Conservation (phyloP, 371 early-diverging fungal genomes). For the Capillidium heterosporum region DNA sequence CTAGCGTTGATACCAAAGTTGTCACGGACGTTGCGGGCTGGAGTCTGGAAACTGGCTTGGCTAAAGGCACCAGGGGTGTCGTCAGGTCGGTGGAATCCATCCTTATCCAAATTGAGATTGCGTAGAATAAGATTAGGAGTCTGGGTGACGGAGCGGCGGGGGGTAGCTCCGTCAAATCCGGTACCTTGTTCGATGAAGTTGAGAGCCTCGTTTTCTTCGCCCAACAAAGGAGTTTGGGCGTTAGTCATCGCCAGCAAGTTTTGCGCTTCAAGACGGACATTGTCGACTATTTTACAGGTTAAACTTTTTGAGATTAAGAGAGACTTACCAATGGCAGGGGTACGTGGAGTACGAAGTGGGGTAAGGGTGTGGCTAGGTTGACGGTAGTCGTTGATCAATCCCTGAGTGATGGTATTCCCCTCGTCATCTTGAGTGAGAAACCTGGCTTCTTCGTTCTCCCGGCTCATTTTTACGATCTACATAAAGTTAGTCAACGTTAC, state of each 20-base stretch:
- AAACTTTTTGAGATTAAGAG: neutral
- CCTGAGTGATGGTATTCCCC: conserved; percentile 7
- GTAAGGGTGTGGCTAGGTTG: neutral
- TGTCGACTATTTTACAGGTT: conserved; percentile 22
- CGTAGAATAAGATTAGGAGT: conserved; percentile 77
- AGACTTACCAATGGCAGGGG: conserved; percentile 33
- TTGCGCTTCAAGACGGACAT: conserved; percentile 59
- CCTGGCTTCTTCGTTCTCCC: conserved; percentile 57
- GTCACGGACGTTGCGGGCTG: conserved; percentile 17
- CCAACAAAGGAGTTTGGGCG: conserved; percentile 78
- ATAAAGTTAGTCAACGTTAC: neutral
- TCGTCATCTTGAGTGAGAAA: conserved; percentile 46
- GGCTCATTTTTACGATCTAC: conserved; percentile 68
- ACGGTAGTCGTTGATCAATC: conserved; percentile 8
- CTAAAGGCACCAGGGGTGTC: conserved; percentile 14
- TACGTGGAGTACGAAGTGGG: conserved; percentile 45
- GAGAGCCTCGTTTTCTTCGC: conserved; percentile 37
- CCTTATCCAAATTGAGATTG: conserved; percentile 25
- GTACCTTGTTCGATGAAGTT: conserved; percentile 24
- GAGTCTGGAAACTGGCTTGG: conserved; percentile 6
- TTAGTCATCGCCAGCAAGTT: conserved; percentile 57
- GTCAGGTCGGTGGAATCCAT: neutral
- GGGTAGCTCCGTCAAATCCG: conserved; percentile 50
- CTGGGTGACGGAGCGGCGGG: conserved; percentile 25
- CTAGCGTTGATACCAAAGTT: conserved; percentile 27